Base-by-base conservation (phyloP, 495 filamentous ascomycete genomes). In the Glarea lozoyensis region DNA sequence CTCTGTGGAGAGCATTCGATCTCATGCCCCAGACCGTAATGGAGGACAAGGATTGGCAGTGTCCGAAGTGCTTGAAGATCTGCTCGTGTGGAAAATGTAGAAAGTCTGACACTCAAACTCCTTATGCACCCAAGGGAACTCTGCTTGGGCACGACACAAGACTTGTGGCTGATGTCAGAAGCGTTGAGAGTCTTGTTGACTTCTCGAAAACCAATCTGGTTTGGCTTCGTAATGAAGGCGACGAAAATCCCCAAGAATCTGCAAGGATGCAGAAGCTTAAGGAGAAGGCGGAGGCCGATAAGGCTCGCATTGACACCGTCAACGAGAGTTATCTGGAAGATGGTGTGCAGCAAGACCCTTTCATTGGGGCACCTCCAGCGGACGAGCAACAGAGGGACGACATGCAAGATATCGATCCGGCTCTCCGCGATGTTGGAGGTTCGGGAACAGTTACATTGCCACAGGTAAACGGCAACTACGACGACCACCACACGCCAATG, bases 101-200 rank as follows among this genome's bases (percentile, higher is more conserved):
- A 18, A 65, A 62, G 30, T 46, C 49, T 12, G 54, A 53, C 29
- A 63, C 56, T 18, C 54, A 54, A 27, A 55, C 43, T 10, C 88
- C 89, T 1, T 92, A 90, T 50, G 72, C 85, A 49, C 92, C 90
- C 0, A 86, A 79, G 49, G 82, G 78, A 42, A 93, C 86, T 2
- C 65, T 89, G 2, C 75, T 96, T 10, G 92, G 90, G 0, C 85
- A 93, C 56, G 88, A 95, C 42, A 97, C 92, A 1, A 81, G 73
- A 33, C 82, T 82, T 25, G 76, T 96, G 22, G 88, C 89, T 12
- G 92, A 98, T 59, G 80, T 81, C 36, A 78, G 92, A 35, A 94
- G 88, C 57, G 76, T 90, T 10, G 88, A 97, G 55, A 77, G 77
- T 29, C 66, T 95, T 11, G 85, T 95, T 9, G 84, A 94, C 52